Conservation (phyloP, 169 alveolate species). For the Plasmodium inui region DNA sequence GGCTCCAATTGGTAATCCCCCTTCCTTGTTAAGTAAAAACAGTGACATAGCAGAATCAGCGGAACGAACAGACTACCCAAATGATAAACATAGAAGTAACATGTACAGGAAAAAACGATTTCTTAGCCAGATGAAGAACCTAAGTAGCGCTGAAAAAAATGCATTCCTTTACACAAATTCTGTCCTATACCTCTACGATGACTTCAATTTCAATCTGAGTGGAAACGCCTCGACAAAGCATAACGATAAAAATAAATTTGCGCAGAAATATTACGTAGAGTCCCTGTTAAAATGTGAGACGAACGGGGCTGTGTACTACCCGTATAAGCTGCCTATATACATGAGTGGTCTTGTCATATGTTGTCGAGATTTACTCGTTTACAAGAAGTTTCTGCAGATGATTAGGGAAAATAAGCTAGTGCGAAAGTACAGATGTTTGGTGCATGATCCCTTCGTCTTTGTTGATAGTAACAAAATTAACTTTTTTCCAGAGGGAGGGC, state of each 20-base stretch:
- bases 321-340: constrained; percentile 69
- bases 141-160: constrained; percentile 55
- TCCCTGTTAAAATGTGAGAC: constrained; percentile 30
- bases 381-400: constrained; percentile 53
- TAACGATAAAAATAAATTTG: not conserved
- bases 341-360: constrained; percentile 74
- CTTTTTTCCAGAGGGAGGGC: not conserved
- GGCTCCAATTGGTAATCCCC: not conserved
- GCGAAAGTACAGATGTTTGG: constrained; percentile 67
- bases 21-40: not conserved
- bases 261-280: constrained; percentile 55
- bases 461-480: not conserved
- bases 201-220: constrained; percentile 8
- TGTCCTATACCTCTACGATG: constrained; percentile 20
- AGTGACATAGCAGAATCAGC: not conserved
- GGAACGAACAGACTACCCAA: not conserved
- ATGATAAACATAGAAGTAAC: not conserved
- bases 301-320: constrained; percentile 17
- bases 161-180: constrained; percentile 38
- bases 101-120: not conserved
- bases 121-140: constrained; percentile 2
- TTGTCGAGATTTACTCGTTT: constrained; percentile 39
- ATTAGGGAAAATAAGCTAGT: constrained; percentile 62
- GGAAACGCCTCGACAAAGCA: not conserved
- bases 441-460: constrained; percentile 36